Conservation (phyloP, 352 stramenopile species). For the Pythium brachiatum region DNA sequence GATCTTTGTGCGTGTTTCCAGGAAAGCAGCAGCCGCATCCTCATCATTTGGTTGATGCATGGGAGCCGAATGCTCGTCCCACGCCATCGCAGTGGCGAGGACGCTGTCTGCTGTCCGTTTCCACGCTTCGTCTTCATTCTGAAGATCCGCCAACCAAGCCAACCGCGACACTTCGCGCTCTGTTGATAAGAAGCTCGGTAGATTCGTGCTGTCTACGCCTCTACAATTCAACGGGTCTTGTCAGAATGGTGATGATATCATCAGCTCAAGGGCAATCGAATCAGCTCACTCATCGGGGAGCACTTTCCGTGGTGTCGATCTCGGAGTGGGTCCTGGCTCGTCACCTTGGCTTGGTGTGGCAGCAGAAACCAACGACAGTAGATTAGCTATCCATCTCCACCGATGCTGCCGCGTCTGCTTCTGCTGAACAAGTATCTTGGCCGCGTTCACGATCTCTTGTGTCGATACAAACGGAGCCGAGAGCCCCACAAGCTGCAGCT, state of each 20-base stretch:
- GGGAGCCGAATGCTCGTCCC: neutral
- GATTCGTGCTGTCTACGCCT: neutral
- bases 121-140: conserved; percentile 46
- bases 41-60: neutral
- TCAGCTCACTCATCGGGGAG: conserved; percentile 16
- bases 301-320: conserved; percentile 22
- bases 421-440: conserved; percentile 22
- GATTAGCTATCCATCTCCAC: neutral
- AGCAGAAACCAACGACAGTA: neutral
- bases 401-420: conserved; percentile 12
- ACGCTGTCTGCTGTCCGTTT: conserved; percentile 45
- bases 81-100: conserved; percentile 38
- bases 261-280: neutral
- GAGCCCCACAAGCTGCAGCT: conserved; percentile 33
- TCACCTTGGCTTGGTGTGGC: neutral
- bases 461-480: conserved; percentile 30
- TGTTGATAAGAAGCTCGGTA: neutral
- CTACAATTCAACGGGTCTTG: neutral
- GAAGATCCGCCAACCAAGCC: conserved; percentile 10
- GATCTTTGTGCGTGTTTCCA: conserved; percentile 16
- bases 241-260: too few species aligned
- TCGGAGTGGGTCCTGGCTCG: neutral
- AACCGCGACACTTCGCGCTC: neutral
- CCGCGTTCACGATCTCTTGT: conserved; percentile 37
- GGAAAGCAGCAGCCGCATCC: conserved; percentile 1